These are phyloP conservation scores for Myxozyma monticola DNA, from an alignment of 805 yeast species.

Conservation along the genomic window DNA sequence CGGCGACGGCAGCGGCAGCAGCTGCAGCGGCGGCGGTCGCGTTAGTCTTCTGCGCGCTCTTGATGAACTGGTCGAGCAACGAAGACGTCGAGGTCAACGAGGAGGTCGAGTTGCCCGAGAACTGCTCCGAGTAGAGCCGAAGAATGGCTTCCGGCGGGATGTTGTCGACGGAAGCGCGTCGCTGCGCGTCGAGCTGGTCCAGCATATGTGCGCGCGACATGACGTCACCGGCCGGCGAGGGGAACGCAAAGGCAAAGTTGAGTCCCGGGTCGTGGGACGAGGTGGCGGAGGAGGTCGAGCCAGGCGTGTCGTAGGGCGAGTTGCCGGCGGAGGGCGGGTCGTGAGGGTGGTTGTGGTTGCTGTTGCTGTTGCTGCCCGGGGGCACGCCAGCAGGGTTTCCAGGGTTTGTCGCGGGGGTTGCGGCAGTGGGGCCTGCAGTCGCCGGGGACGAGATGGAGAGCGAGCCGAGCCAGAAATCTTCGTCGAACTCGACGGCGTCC, in stretches of 20 bases:
- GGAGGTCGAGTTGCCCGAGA: conserved; percentile 6
- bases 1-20: conserved; percentile 4
- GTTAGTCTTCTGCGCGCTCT: conserved; percentile 2
- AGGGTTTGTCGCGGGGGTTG: neutral
- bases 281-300: conserved; percentile 8
- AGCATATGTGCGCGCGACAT: conserved; percentile 19
- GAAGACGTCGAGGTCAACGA: neutral
- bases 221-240: conserved; percentile 8
- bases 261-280: conserved; percentile 14
- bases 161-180: neutral
- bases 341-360: neutral
- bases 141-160: conserved; percentile 13
- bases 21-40: conserved; percentile 14
- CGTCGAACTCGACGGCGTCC: conserved; percentile 24
- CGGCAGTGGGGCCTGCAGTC: conserved; percentile 5
- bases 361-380: neutral
- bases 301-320: conserved; percentile 23
- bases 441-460: conserved; percentile 21
- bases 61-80: conserved; percentile 12
- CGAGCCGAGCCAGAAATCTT: conserved; percentile 22
- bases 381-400: neutral
- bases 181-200: conserved; percentile 10
- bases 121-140: conserved; percentile 16
- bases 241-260: conserved; percentile 19
- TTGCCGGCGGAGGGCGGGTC: neutral